A percentile compares a stretch with the other conserved stretches of the same genome.
Evolutionary conservation across 1,284 basidiomycete genomes (phyloP).

Genomic region (Puccinia polysora): DNA sequence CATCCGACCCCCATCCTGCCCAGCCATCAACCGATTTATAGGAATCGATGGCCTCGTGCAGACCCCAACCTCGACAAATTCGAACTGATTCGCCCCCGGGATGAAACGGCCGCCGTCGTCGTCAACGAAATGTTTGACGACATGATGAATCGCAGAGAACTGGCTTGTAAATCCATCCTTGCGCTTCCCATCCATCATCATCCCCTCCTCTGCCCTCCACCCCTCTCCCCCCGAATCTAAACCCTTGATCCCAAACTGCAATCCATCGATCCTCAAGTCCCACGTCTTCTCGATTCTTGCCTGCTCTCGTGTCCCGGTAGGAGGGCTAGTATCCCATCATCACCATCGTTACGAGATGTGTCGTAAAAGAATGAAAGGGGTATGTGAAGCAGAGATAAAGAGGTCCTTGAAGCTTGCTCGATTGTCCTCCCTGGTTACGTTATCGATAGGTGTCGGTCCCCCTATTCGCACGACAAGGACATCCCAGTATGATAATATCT

Average conservation of each 20-base stretch:
- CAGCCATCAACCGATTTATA: background rate
- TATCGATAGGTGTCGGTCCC: no score
- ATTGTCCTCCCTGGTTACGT: no score
- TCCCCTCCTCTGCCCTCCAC: background rate
- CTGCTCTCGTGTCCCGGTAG: background rate
- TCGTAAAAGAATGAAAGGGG: no score
- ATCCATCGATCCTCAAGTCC: no score
- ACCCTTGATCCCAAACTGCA: no score
- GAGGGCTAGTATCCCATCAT: background rate
- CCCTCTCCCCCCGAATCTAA: background rate
- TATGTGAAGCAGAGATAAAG: no score
- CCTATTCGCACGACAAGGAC: no score
- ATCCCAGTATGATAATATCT: no score
- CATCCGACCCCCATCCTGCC: no score
- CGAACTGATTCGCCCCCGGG: constrained; percentile 19
- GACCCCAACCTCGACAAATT: constrained; percentile 34
- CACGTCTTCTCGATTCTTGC: no score
- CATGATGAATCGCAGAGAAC: constrained; percentile 41
- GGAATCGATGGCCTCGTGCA: constrained; percentile 19
- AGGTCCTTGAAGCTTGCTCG: no score
- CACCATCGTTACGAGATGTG: no score
- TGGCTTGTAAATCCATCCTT: constrained; percentile 25
- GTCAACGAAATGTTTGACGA: constrained; percentile 42
- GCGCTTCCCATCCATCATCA: background rate
- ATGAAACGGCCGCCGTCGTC: constrained; percentile 9